Evolutionary conservation across 345 rosid genomes (phyloP), one percentile per base, ranked within the genome.

Genomic region (Erysimum cheiranthoides): DNA sequence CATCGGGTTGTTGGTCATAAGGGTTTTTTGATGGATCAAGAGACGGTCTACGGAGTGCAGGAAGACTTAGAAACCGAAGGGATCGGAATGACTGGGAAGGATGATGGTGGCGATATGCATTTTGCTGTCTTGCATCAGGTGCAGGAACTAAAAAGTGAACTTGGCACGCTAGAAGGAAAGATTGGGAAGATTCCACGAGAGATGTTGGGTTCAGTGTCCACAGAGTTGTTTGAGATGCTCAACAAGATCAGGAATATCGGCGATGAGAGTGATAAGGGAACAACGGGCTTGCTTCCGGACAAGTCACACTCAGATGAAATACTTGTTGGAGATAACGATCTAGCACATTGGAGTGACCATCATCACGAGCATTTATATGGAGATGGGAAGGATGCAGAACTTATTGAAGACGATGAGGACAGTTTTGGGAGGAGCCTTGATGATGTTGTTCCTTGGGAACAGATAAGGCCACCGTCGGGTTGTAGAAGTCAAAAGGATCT

Each of bases 1-100:
- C 99, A 95, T 83, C 85, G 99, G 34, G 85, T 95, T 68, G 91
- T 95, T 79, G 99, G 98, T 82, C 92, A 87, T 61, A 92, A 89
- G 71, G 96, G 88, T 5, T 81, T 88, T 78, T 57, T 85, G 72
- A 78, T 85, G 87, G 98, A 95, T 61, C 96, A 88, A 62, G 99
- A 95, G 27, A 82, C 79, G 1, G 87, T 81, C 27, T 95, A 92
- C 78, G 99, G 99, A 28, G 97, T 90, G 53, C 88, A 80, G 50
- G 99, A 95, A 73, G 97, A 92, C 12, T 42, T 87, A 54, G 96
- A 92, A 32, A 80, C 43, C 46, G 98, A 95, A 5, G 93, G 86
- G 39, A 83, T 84, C 61, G 88, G 90, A 32, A 51, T 85, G 79
- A 66, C 86, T 65, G 92, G 85, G 68, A 94, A 94, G 77, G 93